These are phyloP conservation scores for maize (Zea mays) DNA, from an alignment of 176 grass and related monocot species.

Conservation along the genomic window DNA sequence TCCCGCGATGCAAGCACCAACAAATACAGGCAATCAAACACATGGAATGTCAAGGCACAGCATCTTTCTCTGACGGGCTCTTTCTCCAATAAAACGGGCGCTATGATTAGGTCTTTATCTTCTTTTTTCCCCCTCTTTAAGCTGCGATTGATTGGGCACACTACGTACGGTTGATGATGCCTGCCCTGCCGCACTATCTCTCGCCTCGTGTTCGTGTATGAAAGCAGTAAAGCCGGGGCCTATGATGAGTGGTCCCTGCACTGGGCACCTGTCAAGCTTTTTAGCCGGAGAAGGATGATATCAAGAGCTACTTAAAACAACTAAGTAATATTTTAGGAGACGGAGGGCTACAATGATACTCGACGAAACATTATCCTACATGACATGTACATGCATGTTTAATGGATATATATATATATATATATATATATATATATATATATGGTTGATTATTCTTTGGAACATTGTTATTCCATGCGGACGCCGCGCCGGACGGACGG, in stretches of 20 bases:
- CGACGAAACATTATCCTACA: neutral
- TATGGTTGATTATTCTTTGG: too few relatives aligned
- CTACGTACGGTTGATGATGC: neutral
- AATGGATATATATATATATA: neutral
- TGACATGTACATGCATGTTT: neutral
- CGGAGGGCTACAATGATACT: neutral
- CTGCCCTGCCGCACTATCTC: conserved; percentile 3
- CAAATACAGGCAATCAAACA: too few relatives aligned
- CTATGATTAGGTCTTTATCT: conserved; percentile 29
- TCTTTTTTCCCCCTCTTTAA: conserved; percentile 8
- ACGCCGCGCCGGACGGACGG: too few relatives aligned
- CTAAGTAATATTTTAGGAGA: too few relatives aligned
- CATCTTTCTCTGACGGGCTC: neutral
- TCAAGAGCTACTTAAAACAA: too few relatives aligned
- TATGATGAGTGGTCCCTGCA: neutral
- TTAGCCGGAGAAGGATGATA: neutral
- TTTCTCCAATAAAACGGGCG: conserved; percentile 13
- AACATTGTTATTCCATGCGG: too few relatives aligned
- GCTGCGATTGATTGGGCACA: conserved; percentile 21
- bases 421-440: too few relatives aligned
- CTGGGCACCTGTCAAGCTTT: conserved; percentile 5
- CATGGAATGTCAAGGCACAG: neutral
- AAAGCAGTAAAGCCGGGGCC: neutral
- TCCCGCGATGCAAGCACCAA: too few relatives aligned
- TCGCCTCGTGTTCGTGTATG: neutral